Evolutionary conservation across 805 yeast species (phyloP), one percentile per base, ranked within the genome.

Genomic region (Kazachstania kunashirensis): DNA sequence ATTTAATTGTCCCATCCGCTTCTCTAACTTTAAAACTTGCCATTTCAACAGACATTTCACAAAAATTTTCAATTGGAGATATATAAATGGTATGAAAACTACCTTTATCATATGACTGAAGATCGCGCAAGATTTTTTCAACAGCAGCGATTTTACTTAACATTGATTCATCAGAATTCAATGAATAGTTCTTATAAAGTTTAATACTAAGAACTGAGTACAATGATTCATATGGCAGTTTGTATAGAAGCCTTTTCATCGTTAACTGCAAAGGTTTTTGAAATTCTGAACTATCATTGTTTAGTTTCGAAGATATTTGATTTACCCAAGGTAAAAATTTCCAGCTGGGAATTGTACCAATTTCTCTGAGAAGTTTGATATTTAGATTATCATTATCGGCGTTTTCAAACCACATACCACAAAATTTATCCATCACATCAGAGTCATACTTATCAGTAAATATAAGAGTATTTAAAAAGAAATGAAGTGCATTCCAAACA

Each of bases 351-450:
- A 84, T 57, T 0, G 34, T 33, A 0, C 49, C 34, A 2, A 79
- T 49, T 4, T 62, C 59, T 2, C 52, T 46, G 11, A 49, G 48
- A 8, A 82, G 62, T 7, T 59, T 46, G 3, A 38, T 42, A 43
- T 74, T 78, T 5, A 81, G 59, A 0, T 50, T 55, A 1, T 57
- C 67, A 24, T 66, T 65, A 5, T 55, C 52, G 2, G 76, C 66
- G 45, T 75, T 69, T 42, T 79, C 82, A 27, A 89, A 65, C 94
- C 96, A 89, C 9, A 89, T 55, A 0, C 88, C 81, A 55, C 88
- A 79, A 43, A 88, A 79, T 38, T 83, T 72, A 50, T 84, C 94
- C 20, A 80, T 61, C 34, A 74, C 79, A 40, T 71, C 73, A 33
- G 71, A 75, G 36, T 68, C 71, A 41, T 54, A 64, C 3, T 48